Base-by-base conservation (phyloP, 2,329 filamentous ascomycete genomes). In the Pseudogymnoascus pannorum region DNA sequence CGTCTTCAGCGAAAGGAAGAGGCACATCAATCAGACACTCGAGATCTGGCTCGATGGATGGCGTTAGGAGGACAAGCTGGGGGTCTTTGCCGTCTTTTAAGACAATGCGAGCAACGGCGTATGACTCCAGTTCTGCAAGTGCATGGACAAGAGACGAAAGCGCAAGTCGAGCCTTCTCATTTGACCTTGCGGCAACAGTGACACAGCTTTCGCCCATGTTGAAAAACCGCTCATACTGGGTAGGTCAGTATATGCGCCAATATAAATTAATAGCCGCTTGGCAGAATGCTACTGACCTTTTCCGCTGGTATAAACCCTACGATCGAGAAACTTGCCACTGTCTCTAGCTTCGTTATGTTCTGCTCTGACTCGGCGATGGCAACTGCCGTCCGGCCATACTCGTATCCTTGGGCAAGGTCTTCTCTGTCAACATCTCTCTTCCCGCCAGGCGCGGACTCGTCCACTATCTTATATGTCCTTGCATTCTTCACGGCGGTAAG, bases 381-480 rank as follows among this genome's bases (percentile, higher is more conserved):
- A 1, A 99, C 93, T 2, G 90, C 91, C 0, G 93, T 97, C 61
- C 92, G 84, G 51, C 94, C 94, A 72, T 99, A 99, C 70, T 91
- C 87, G 70, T 93, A 99, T 0, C 94, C 94, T 72, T 92, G 96
- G n/a, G 91, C 91, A 36, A 99, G 80, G 14, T 91, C 84, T 12
- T 96, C 92, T 62, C 86, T 85, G 26, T 89, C 85, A 24, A 99
- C 86, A 60, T 96, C 91, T 60, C 81, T 82, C 75, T 93, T 96
- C 11, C 89, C 89, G 14, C 90, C 91, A 0, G 88, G 86, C 0
- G 86, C 86, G 38, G 82, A 78, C 4, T 87, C 82, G 64, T 97
- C 90, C 36, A 87, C 83, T 63, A 97, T 83, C 68, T 88, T 87
- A 74, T 97, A 99, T 1, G 85, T 85, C 42, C 90, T 85, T n/a